Evolutionary conservation across 2,329 filamentous ascomycete species (phyloP).

Genomic region (Pseudopithomyces maydicus): DNA sequence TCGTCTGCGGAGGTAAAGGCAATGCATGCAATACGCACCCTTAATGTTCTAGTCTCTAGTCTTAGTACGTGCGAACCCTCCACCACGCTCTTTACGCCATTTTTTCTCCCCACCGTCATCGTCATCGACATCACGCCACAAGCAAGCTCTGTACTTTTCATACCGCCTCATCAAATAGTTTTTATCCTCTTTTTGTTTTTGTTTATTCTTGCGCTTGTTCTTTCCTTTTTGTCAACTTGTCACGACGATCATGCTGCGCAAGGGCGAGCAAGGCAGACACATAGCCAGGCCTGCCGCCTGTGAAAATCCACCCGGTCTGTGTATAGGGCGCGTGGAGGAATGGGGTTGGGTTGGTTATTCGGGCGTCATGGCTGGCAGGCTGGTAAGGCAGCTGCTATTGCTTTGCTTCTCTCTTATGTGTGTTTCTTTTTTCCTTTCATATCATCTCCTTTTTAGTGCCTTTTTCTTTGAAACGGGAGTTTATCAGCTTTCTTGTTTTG

Average conservation of each 20-base stretch:
- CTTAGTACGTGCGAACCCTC: slow-evolving; percentile 29
- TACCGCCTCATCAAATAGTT: not conserved
- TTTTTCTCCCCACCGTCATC: not conserved
- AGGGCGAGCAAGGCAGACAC: slow-evolving; percentile 5
- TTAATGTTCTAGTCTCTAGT: slow-evolving; percentile 42
- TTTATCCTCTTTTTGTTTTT: not conserved
- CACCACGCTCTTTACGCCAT: slow-evolving; percentile 19
- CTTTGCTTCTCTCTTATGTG: too few species aligned
- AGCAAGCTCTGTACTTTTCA: slow-evolving; percentile 1
- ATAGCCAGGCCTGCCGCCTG: too few species aligned
- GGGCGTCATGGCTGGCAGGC: too few species aligned
- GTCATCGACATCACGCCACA: not conserved
- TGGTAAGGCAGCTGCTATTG: too few species aligned
- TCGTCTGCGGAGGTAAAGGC: slow-evolving; percentile 22
- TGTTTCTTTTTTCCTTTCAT: too few species aligned
- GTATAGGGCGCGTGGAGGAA: too few species aligned
- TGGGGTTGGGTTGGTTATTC: too few species aligned
- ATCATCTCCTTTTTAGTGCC: too few species aligned
- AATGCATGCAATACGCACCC: slow-evolving; percentile 28
- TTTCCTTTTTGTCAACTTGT: not conserved
- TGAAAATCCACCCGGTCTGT: too few species aligned
- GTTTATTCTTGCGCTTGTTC: too few species aligned
- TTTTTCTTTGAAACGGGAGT: too few species aligned
- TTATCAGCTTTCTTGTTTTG: too few species aligned
- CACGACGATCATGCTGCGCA: slow-evolving; percentile 3